A percentile compares a stretch with the other conserved stretches of the same genome.
Evolutionary conservation across 73 alveolate species (phyloP).

Genomic region (Paramecium tetraurelia): DNA sequence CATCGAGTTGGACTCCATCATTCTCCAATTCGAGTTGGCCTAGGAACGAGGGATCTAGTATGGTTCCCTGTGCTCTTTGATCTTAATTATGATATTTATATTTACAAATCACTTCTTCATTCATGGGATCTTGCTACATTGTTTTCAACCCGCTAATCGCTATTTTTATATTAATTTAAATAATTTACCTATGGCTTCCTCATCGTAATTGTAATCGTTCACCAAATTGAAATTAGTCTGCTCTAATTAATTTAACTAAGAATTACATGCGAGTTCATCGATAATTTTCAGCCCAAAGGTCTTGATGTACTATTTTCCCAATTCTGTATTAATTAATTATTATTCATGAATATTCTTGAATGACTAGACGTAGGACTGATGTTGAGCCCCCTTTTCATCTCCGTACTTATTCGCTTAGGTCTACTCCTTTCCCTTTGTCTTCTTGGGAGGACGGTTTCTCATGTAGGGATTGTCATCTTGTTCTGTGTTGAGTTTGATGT

Average conservation of each 20-base stretch:
- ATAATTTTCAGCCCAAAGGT: not conserved
- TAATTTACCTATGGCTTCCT: not conserved
- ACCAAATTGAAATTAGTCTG: not conserved
- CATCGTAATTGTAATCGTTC: not conserved
- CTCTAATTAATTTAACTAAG: not conserved
- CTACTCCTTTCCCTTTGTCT: not conserved
- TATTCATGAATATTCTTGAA: not conserved
- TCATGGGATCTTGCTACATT: not conserved
- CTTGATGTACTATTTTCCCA: not conserved
- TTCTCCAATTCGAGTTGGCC: not conserved
- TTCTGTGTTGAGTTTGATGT: not conserved
- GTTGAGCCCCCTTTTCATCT: not conserved
- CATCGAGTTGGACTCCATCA: not conserved
- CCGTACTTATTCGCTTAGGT: not conserved
- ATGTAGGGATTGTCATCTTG: not conserved
- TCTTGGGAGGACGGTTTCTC: constrained; percentile 17
- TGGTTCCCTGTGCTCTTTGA: not conserved
- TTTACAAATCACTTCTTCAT: not conserved
- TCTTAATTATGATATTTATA: not conserved
- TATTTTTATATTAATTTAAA: not conserved
- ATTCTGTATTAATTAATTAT: not conserved
- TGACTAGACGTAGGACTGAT: not conserved
- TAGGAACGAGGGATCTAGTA: not conserved
- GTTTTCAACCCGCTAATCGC: not conserved
- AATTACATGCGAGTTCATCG: not conserved